Evolutionary conservation across 371 early-diverging fungal genomes (phyloP), one percentile per base, ranked within the genome.

Genomic region (Fennellomyces sp.): DNA sequence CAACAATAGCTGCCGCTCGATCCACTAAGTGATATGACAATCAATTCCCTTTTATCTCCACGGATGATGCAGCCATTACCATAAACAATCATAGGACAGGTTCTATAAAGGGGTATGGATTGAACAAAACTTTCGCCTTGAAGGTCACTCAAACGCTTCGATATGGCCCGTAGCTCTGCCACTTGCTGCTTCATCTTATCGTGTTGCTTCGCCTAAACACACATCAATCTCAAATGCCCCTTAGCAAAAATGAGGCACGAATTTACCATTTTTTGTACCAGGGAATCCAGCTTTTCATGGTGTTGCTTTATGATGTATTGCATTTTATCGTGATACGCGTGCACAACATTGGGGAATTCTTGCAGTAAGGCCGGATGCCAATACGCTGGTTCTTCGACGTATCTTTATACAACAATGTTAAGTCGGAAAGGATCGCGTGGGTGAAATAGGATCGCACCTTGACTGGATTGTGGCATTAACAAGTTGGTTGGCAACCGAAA

Each of bases 391-490:
- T 80, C 73, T 35, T 80, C 80, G 0, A 68, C 70, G 42, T 80
- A 80, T 68, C 80, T 79, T 47, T 33, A 38, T 12, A 23, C 41
- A 31, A 15, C n/a, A n/a, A n/a, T 12, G 13, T 27, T 13, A 28
- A n/a, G 15, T 27, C 10, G 3, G 30, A 13, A 13, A 23, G 8
- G 8, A 21, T 21, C 29, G 25, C 6, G 19, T 49, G 31, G 21
- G 12, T 15, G 39, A 12, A 21, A 8, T 41, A 15, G 13, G 42
- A 17, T 41, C 39, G 27, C 60, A 76, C 80, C 60, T 68, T 56
- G 72, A 66, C 54, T 76, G 76, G 19, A 80, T 72, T 11, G 68
- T 61, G 1, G 75, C 36, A 64, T 80, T 80, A 27, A 72, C 67
- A 5, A 80, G 53, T 8, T 59, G 54, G 45, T 74, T 76, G 3